Conservation (phyloP, 2,329 filamentous ascomycete genomes). For the Trichoderma atrobrunneum region DNA sequence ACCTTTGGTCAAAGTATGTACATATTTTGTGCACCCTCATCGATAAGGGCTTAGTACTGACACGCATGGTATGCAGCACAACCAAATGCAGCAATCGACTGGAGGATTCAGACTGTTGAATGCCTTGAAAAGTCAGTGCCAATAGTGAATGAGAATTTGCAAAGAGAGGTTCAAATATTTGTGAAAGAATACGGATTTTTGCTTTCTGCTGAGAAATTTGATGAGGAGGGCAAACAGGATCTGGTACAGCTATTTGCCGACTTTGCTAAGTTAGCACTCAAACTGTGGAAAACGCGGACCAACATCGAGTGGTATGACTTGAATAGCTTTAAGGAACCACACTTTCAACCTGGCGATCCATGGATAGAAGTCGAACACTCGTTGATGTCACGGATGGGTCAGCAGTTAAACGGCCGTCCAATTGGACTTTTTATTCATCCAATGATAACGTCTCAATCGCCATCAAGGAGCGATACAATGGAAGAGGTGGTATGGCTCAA, state of each 20-base stretch:
- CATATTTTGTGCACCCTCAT: no score
- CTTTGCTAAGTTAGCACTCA: background rate
- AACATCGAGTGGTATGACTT: background rate
- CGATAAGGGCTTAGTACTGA: background rate
- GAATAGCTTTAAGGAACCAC: rapidly evolving
- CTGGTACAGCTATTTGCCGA: background rate
- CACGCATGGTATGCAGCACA: background rate
- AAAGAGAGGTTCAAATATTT: background rate
- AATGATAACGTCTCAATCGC: background rate
- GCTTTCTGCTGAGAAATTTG: background rate
- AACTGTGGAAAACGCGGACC: background rate
- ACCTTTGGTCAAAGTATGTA: background rate
- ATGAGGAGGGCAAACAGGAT: background rate
- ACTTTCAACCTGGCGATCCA: background rate
- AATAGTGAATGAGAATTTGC: background rate
- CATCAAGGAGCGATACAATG: background rate
- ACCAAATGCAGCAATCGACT: background rate
- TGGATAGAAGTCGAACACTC: background rate
- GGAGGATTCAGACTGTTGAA: background rate
- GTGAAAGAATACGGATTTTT: background rate
- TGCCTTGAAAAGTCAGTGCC: background rate
- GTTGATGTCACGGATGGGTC: background rate
- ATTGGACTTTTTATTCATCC: background rate
- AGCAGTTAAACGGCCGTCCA: background rate
- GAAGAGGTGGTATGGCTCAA: background rate